Evolutionary conservation across 169 alveolate species (phyloP).

Genomic region (Plasmodium cynomolgi): DNA sequence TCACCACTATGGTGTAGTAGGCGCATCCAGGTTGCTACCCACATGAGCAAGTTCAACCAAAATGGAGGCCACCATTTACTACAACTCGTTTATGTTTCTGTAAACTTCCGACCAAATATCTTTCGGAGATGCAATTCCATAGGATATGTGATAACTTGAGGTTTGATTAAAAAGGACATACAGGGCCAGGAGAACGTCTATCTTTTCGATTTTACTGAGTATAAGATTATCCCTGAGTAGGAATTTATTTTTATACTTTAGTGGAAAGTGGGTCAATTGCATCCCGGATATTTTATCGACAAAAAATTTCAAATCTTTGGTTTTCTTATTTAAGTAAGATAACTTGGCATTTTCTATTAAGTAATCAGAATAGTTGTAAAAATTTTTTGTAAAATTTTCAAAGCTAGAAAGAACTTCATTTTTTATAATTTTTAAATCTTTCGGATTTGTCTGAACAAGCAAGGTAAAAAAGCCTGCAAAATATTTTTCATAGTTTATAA

Average conservation of each 20-base stretch:
- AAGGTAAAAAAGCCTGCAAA: conserved; percentile 85
- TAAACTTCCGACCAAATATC: conserved; percentile 22
- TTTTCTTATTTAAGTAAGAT: conserved; percentile 43
- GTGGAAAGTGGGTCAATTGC: conserved; percentile 58
- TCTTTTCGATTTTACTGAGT: conserved; percentile 57
- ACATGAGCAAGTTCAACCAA: background rate
- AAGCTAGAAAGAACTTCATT: conserved; percentile 75
- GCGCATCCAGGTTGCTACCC: background rate
- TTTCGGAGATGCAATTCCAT: conserved; percentile 70
- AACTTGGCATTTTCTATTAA: conserved; percentile 68
- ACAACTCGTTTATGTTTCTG: conserved; percentile 47
- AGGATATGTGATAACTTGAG: conserved; percentile 52
- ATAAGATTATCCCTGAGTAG: conserved; percentile 45
- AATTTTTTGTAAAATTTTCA: conserved; percentile 38
- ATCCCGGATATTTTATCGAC: conserved; percentile 61
- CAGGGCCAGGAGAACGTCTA: conserved; percentile 53
- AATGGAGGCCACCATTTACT: background rate
- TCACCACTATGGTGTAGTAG: background rate
- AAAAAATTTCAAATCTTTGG: conserved; percentile 74
- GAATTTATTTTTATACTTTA: conserved; percentile 52
- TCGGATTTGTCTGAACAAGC: conserved; percentile 84
- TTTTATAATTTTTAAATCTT: conserved; percentile 77
- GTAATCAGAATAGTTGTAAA: conserved; percentile 60
- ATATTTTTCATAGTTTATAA: conserved; percentile 84
- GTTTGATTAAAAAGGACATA: conserved; percentile 56